A percentile compares a stretch with the other conserved stretches of the same genome.
phyloP scores from a whole-genome alignment of 129 eudicot species.

The Artemisia tridentata region DNA sequence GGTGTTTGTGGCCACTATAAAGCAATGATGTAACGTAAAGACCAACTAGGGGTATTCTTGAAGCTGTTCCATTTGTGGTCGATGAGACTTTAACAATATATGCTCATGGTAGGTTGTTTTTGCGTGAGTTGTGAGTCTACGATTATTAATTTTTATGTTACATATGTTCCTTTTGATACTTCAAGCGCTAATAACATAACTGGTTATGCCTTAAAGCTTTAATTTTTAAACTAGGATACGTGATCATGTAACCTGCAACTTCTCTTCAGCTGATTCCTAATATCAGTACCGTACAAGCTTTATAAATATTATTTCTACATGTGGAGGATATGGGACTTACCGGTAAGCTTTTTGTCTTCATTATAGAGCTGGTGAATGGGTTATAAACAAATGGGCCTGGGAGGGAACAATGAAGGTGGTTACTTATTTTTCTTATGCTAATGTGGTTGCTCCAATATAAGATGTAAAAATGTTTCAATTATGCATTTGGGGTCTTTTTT shows the following conservation, averaged over 20 bases:
- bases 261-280: conserved; percentile 4
- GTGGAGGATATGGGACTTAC: conserved; percentile 8
- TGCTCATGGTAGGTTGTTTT: no score
- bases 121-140: no score
- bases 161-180: background rate
- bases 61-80: no score
- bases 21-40: no score
- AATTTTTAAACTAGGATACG: background rate
- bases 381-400: conserved; percentile 99
- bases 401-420: conserved; percentile 83
- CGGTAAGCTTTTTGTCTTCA: background rate
- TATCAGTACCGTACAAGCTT: conserved; percentile 5
- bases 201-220: background rate
- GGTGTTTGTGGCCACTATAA: no score
- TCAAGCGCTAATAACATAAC: background rate
- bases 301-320: background rate
- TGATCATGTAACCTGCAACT: background rate
- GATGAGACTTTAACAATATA: no score
- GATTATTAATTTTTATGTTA: background rate
- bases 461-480: no score
- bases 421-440: background rate
- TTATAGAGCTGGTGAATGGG: conserved; percentile 96
- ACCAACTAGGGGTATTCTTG: no score
- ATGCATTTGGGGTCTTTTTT: background rate
- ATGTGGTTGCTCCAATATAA: no score